Evolutionary conservation across 345 rosid species (phyloP).

Genomic region (Alliaria petiolata): DNA sequence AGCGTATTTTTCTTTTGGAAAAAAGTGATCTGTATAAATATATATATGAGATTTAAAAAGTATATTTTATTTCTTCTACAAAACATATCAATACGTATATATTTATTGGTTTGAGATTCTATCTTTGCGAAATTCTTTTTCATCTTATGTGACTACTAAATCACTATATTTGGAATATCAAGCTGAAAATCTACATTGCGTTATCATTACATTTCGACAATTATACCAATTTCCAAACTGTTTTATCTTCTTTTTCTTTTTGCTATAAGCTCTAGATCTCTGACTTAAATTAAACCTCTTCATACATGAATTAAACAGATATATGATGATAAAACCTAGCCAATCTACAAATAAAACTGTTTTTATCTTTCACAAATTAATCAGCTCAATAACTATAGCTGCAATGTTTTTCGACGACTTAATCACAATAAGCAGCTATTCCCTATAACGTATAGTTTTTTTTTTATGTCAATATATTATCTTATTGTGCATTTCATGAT

Average conservation of each 20-base stretch:
- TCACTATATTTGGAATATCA: no score
- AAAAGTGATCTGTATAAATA: no score
- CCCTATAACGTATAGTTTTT: not conserved
- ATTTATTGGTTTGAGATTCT: not conserved
- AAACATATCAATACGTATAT: no score
- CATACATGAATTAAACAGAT: not conserved
- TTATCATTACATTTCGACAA: not conserved
- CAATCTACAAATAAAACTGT: not conserved
- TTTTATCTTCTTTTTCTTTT: not conserved
- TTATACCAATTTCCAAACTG: not conserved
- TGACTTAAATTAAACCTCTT: not conserved
- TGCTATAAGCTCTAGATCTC: not conserved
- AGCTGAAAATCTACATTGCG: not conserved
- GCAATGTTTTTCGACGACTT: not conserved
- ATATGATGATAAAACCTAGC: not conserved
- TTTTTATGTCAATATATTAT: not conserved
- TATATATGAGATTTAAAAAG: no score
- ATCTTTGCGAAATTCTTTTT: not conserved
- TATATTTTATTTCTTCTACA: no score
- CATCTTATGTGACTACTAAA: not conserved
- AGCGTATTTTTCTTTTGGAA: constrained; percentile 20
- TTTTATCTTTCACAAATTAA: not conserved
- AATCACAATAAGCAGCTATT: not conserved
- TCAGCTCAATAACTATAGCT: not conserved
- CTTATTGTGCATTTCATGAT: not conserved